Evolutionary conservation across 441 rosid species (phyloP).

Genomic region (Erysimum cheiri): DNA sequence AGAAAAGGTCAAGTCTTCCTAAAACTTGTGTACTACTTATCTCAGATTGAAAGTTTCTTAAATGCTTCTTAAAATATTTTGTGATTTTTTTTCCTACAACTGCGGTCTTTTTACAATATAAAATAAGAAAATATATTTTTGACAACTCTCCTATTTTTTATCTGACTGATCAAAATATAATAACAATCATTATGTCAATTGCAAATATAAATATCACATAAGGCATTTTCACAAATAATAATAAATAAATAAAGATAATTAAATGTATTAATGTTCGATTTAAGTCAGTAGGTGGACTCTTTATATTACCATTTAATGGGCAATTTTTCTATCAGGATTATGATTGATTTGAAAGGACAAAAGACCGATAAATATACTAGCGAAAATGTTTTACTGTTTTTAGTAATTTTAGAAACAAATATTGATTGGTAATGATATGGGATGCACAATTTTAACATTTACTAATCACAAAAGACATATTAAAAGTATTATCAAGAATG

Average conservation of each 20-base stretch:
- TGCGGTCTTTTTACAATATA: background rate
- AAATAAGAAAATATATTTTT: background rate
- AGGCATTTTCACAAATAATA: constrained; percentile 15
- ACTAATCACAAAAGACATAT: no score
- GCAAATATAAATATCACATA: background rate
- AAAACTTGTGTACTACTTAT: background rate
- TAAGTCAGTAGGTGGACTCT: constrained; percentile 39
- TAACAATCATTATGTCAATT: constrained; percentile 5
- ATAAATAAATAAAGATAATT: constrained; percentile 14
- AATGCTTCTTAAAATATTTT: background rate
- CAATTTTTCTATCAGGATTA: constrained; percentile 13
- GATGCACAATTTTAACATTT: no score
- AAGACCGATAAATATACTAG: background rate
- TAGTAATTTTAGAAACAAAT: background rate
- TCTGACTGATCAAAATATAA: constrained; percentile 3
- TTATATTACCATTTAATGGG: constrained; percentile 29
- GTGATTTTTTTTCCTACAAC: background rate
- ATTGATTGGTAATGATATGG: no score
- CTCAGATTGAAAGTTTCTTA: background rate
- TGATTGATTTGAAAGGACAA: constrained; percentile 31
- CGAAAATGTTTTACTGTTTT: background rate
- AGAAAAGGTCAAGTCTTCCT: no score
- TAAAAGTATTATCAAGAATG: no score
- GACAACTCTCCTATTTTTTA: constrained; percentile 2
- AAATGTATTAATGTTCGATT: constrained; percentile 24